Percentiles rank a stretch among this genome's conserved stretches.
Conservation (phyloP, 2,329 filamentous ascomycete species). For the Chrysoporthe puriensis region DNA sequence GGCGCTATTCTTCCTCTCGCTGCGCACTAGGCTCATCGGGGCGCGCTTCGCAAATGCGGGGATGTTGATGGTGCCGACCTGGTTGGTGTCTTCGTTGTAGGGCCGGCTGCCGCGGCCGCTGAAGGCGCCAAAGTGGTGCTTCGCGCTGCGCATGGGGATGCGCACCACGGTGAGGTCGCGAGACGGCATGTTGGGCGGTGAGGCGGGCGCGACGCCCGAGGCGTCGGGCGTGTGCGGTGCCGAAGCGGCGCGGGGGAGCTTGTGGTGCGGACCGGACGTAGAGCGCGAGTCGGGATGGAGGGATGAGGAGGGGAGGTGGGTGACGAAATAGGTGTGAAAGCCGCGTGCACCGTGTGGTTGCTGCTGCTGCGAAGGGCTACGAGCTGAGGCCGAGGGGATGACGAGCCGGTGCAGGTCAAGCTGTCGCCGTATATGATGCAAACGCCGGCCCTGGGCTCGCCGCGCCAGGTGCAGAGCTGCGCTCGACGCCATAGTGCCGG, state of each 20-base stretch:
- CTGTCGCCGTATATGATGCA: constrained; percentile 20
- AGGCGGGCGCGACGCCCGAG: constrained; percentile 60
- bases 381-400: neutral
- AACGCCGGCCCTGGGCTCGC: constrained; percentile 16
- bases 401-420: constrained; percentile 5
- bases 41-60: constrained; percentile 88
- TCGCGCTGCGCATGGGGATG: constrained; percentile 89
- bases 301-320: constrained; percentile 90
- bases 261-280: constrained; percentile 71
- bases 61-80: constrained; percentile 90
- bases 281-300: constrained; percentile 82
- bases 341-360: constrained; percentile 40
- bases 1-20: constrained; percentile 49
- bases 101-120: constrained; percentile 79
- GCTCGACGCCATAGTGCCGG: constrained; percentile 14
- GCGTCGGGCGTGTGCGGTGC: constrained; percentile 69
- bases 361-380: constrained; percentile 14
- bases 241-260: constrained; percentile 83
- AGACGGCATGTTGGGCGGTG: constrained; percentile 60
- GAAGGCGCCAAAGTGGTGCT: constrained; percentile 90
- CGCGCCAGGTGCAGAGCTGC: constrained; percentile 12
- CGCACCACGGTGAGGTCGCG: constrained; percentile 91
- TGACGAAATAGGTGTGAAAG: constrained; percentile 98
- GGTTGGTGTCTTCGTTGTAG: constrained; percentile 92
- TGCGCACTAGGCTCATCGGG: constrained; percentile 63